phyloP scores from a whole-genome alignment of 805 yeast genomes.

The Isabelozyma pseudorhagii region DNA sequence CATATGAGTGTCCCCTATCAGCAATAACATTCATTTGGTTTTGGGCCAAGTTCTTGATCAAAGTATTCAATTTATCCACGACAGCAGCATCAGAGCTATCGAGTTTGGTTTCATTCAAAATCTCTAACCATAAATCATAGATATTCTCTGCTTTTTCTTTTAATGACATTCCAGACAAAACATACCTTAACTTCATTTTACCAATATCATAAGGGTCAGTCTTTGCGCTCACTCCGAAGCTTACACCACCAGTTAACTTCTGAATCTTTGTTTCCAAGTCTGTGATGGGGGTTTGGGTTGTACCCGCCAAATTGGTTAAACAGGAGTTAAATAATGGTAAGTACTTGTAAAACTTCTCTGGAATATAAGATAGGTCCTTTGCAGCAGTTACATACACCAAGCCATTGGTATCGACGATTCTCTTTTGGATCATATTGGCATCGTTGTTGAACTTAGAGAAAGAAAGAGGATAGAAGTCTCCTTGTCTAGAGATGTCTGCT shows the following conservation, averaged over 20 bases:
- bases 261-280: slow-evolving; percentile 83
- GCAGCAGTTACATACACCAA: slow-evolving; percentile 72
- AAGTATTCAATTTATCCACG: slow-evolving; percentile 63
- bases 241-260: slow-evolving; percentile 79
- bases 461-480: slow-evolving; percentile 33
- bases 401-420: slow-evolving; percentile 76
- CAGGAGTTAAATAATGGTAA: slow-evolving; percentile 77
- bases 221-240: slow-evolving; percentile 56
- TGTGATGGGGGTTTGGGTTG: slow-evolving; percentile 64
- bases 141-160: slow-evolving; percentile 60
- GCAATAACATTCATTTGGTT: slow-evolving; percentile 79
- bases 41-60: slow-evolving; percentile 71
- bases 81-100: slow-evolving; percentile 37
- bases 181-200: slow-evolving; percentile 51
- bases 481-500: slow-evolving; percentile 64
- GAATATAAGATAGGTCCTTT: slow-evolving; percentile 57
- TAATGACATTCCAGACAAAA: slow-evolving; percentile 66
- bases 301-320: slow-evolving; percentile 81
- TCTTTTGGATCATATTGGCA: slow-evolving; percentile 36
- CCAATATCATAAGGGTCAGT: slow-evolving; percentile 50
- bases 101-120: slow-evolving; percentile 70
- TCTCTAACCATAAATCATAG: slow-evolving; percentile 63
- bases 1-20: slow-evolving; percentile 84
- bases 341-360: slow-evolving; percentile 60
- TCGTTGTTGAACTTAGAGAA: slow-evolving; percentile 24